Conservation (phyloP, 345 rosid species). For the Excoecaria cochinchinensis region DNA sequence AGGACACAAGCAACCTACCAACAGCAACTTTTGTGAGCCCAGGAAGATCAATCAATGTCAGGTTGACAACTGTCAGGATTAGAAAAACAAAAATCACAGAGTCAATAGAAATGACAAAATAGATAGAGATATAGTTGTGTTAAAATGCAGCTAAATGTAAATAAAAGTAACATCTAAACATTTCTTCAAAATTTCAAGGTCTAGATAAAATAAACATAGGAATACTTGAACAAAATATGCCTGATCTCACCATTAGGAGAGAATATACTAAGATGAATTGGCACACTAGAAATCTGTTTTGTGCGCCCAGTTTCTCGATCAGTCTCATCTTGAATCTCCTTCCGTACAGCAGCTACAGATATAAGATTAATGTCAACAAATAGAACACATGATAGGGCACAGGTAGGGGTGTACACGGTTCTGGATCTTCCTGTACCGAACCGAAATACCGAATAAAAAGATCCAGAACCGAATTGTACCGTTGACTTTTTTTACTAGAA, state of each 20-base stretch:
- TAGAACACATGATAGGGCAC: neutral
- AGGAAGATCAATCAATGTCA: slow-evolving; percentile 96
- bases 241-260: slow-evolving; percentile 73
- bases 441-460: no score
- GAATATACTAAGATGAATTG: slow-evolving; percentile 95
- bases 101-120: neutral
- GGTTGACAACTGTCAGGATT: slow-evolving; percentile 78
- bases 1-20: slow-evolving; percentile 51
- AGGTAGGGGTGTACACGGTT: no score
- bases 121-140: neutral
- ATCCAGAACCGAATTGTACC: no score
- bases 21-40: slow-evolving; percentile 99
- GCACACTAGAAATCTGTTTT: slow-evolving; percentile 89
- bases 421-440: no score
- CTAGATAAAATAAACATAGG: neutral
- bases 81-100: slow-evolving; percentile 13
- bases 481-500: no score
- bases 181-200: neutral
- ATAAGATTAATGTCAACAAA: slow-evolving; percentile 5
- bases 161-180: neutral
- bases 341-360: slow-evolving; percentile 87
- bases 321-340: slow-evolving; percentile 98
- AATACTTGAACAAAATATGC: neutral
- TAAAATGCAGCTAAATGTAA: neutral
- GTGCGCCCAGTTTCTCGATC: slow-evolving; percentile 95